Base-by-base conservation (phyloP, 164 flowering plant species). In the Magnolia officinalis region DNA sequence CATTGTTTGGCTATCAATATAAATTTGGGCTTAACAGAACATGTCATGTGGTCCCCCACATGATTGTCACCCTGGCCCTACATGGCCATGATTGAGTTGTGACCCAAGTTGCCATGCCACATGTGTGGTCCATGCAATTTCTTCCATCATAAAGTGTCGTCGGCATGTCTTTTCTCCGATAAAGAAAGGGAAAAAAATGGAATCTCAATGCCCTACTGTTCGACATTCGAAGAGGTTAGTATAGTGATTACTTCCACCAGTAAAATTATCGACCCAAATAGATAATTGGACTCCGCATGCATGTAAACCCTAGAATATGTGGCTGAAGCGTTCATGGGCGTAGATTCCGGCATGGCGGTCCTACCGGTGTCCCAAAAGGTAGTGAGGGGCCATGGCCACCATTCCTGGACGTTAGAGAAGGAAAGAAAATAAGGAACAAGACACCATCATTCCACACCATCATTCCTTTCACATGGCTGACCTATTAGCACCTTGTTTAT, bases 381-480 rank as follows among this genome's bases (percentile, higher is more conserved):
- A 64, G 19, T 20, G 67, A 78, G 63, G 75, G 74, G 78, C 45
- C 78, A 75, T 65, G 81, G 73, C 72, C 70, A 71, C 84, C 85
- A 81, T 80, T 78, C 80, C 75, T 50, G 59, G 51, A 37, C 58
- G 72, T 70, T 51, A 21, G 31, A 74, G n/a, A 45, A 70, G 20
- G 37, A 2, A 19, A 19, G 10, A 8, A 64, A 52, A 74, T 16
- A 31, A 24, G 6, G 59, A 50, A 45, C 67, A 49, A 75, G 85
- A 81, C 84, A 82, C 51, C 84, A 84, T 81, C 81, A 85, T 87
- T 69, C 76, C 81, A 69, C 86, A 80, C 83, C 86, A 87, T 85
- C 77, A 85, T 81, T 78, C 82, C 70, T 76, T 79, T 85, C 88
- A 87, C 88, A 87, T 87, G 88, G 81, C 80, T 77, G 72, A 50